Percentiles rank a stretch among this genome's conserved stretches.
These are phyloP conservation scores for Beauveria rudraprayagi DNA, from an alignment of 2,329 filamentous ascomycete genomes.

Conservation along the genomic window DNA sequence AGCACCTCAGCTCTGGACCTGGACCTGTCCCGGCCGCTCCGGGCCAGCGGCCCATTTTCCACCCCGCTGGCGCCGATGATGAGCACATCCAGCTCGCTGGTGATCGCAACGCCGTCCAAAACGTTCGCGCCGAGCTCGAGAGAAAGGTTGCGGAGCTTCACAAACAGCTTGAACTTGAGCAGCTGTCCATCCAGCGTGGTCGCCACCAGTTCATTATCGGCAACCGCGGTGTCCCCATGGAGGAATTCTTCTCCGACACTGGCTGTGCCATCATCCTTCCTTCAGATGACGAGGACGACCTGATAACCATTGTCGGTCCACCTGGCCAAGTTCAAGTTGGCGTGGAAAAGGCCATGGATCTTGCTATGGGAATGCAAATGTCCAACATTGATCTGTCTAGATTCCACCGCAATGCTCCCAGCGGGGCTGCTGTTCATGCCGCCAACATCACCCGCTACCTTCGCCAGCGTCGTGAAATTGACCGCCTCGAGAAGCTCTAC, in stretches of 20 bases:
- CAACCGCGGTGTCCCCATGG: conserved; percentile 66
- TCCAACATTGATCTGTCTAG: conserved; percentile 74
- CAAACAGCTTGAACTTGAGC: conserved; percentile 66
- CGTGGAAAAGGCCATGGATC: conserved; percentile 76
- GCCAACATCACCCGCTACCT: conserved; percentile 84
- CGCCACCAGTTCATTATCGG: conserved; percentile 94
- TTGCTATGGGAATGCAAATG: conserved; percentile 81
- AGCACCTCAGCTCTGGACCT: conserved; percentile 64
- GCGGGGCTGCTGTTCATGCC: conserved; percentile 69
- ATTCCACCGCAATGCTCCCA: conserved; percentile 66
- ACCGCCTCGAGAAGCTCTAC: conserved; percentile 71
- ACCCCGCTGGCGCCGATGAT: conserved; percentile 56
- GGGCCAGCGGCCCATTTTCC: conserved; percentile 62
- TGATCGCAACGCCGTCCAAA: conserved; percentile 74
- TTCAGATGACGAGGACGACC: conserved; percentile 68
- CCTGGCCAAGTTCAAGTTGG: conserved; percentile 64
- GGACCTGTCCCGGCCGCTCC: conserved; percentile 53
- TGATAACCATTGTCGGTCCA: conserved; percentile 77
- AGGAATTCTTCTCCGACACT: conserved; percentile 84
- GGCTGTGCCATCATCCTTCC: conserved; percentile 85
- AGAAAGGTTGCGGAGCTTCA: conserved; percentile 68
- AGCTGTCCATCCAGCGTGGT: conserved; percentile 74
- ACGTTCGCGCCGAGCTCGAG: conserved; percentile 74
- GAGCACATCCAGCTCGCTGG: conserved; percentile 79
- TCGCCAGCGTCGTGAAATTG: conserved; percentile 70